Evolutionary conservation across 108 stramenopile species (phyloP).

Genomic region (Hondaea fermentalgiana): DNA sequence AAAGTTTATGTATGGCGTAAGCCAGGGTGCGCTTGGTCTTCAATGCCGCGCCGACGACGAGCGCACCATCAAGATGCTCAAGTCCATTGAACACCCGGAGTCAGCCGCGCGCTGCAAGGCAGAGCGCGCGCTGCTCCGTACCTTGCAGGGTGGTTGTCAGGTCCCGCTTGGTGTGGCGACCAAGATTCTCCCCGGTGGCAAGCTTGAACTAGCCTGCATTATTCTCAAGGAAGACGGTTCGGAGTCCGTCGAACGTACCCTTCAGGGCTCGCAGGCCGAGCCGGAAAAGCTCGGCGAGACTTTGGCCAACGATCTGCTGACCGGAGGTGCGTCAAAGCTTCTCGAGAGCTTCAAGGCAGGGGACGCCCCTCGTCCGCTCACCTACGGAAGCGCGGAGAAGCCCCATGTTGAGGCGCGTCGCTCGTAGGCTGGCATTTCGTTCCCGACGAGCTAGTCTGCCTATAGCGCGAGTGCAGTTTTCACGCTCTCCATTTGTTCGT

Average conservation of each 20-base stretch:
- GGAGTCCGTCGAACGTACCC: neutral
- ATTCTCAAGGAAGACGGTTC: neutral
- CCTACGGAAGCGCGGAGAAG: neutral
- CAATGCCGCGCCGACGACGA: constrained; percentile 77
- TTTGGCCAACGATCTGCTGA: neutral
- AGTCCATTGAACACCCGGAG: constrained; percentile 75
- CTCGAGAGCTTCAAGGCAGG: neutral
- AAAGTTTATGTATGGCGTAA: constrained; percentile 97
- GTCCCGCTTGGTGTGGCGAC: constrained; percentile 90
- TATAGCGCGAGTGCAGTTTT: neutral
- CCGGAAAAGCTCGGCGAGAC: neutral
- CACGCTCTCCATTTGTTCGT: neutral
- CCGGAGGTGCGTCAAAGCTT: neutral
- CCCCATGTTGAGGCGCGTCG: neutral
- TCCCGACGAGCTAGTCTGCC: neutral
- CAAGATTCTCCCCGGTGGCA: neutral
- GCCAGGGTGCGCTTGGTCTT: constrained; percentile 99
- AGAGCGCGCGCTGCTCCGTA: constrained; percentile 94
- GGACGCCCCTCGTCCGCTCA: neutral
- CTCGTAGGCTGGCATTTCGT: neutral
- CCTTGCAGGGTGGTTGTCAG: constrained; percentile 98
- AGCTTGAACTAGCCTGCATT: neutral
- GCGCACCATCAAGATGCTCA: constrained; percentile 73
- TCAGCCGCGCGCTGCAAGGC: constrained; percentile 91
- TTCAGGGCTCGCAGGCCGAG: neutral